Conservation (phyloP, 2,329 filamentous ascomycete species). For the Monosporascus sp. region DNA sequence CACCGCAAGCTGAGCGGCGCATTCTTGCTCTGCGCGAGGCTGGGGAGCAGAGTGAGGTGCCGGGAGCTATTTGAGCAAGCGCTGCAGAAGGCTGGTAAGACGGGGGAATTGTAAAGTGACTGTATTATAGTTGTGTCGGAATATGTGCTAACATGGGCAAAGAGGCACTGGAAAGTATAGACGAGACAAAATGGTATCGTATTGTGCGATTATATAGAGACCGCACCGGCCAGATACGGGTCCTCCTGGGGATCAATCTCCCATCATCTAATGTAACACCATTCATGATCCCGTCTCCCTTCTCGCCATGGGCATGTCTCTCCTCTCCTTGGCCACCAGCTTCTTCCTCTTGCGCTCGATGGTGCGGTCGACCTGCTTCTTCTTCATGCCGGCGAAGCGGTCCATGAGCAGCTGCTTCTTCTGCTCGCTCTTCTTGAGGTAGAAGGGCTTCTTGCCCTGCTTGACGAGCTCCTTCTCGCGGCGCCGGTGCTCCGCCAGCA, state of each 20-base stretch:
- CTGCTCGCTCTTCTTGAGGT: conserved; percentile 85
- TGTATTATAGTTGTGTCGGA: not conserved
- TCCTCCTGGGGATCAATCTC: not conserved
- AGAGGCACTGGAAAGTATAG: conserved; percentile 3
- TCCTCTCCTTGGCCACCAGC: conserved; percentile 78
- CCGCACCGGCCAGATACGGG: too few species aligned
- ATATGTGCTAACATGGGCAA: conserved; percentile 1
- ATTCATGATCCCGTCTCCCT: conserved; percentile 27
- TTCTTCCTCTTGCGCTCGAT: conserved; percentile 90
- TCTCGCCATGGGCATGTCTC: conserved; percentile 56
- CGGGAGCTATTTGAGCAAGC: conserved; percentile 69
- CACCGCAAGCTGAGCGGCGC: conserved; percentile 94
- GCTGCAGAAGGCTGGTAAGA: conserved; percentile 30
- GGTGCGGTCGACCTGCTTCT: conserved; percentile 74
- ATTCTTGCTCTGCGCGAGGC: conserved; percentile 80
- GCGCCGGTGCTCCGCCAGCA: conserved; percentile 70
- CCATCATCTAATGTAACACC: conserved; percentile 15
- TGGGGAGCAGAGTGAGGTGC: conserved; percentile 79
- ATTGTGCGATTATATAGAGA: not conserved
- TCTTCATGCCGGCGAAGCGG: conserved; percentile 77
- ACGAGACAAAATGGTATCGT: conserved; percentile 9
- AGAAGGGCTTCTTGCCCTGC: conserved; percentile 89
- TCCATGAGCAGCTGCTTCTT: conserved; percentile 80
- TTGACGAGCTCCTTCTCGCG: conserved; percentile 79
- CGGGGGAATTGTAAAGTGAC: conserved; percentile 3